A percentile compares a stretch with the other conserved stretches of the same genome.
Evolutionary conservation across 1,139 yeast species (phyloP).

Genomic region (Saccharomyces hybrid): DNA sequence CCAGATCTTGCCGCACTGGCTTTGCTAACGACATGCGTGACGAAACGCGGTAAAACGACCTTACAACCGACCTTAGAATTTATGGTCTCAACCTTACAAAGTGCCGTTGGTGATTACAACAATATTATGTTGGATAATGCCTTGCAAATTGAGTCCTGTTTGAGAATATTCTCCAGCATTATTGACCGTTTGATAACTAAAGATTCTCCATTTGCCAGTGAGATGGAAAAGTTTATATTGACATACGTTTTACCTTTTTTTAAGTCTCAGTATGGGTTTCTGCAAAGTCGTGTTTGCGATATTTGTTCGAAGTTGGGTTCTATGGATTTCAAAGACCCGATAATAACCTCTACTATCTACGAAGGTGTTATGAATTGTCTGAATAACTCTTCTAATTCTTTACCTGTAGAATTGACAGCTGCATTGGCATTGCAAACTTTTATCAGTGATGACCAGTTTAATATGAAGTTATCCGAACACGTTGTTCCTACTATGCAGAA

Average conservation of each 20-base stretch:
- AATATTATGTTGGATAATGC: slow-evolving; percentile 52
- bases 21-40: slow-evolving; percentile 56
- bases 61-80: slow-evolving; percentile 60
- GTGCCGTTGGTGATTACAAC: slow-evolving; percentile 30
- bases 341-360: slow-evolving; percentile 48
- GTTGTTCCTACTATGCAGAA: slow-evolving; percentile 81
- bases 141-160: slow-evolving; percentile 68
- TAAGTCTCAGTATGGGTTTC: slow-evolving; percentile 55
- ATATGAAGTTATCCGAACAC: slow-evolving; percentile 56
- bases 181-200: slow-evolving; percentile 50
- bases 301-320: slow-evolving; percentile 64
- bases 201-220: slow-evolving; percentile 51
- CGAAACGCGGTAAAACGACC: slow-evolving; percentile 55
- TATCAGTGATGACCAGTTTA: slow-evolving; percentile 56
- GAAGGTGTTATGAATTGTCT: slow-evolving; percentile 63
- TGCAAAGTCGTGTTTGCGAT: slow-evolving; percentile 82
- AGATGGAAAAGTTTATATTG: slow-evolving; percentile 64
- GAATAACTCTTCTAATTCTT: slow-evolving; percentile 40
- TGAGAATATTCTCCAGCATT: slow-evolving; percentile 70
- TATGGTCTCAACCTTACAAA: slow-evolving; percentile 47
- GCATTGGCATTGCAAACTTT: slow-evolving; percentile 82
- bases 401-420: slow-evolving; percentile 80
- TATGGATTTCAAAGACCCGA: slow-evolving; percentile 45
- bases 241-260: slow-evolving; percentile 68
- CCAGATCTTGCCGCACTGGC: slow-evolving; percentile 67